Evolutionary conservation across 2,329 filamentous ascomycete species (phyloP), one percentile per base, ranked within the genome.

Genomic region (Trematosphaeria pertusa): DNA sequence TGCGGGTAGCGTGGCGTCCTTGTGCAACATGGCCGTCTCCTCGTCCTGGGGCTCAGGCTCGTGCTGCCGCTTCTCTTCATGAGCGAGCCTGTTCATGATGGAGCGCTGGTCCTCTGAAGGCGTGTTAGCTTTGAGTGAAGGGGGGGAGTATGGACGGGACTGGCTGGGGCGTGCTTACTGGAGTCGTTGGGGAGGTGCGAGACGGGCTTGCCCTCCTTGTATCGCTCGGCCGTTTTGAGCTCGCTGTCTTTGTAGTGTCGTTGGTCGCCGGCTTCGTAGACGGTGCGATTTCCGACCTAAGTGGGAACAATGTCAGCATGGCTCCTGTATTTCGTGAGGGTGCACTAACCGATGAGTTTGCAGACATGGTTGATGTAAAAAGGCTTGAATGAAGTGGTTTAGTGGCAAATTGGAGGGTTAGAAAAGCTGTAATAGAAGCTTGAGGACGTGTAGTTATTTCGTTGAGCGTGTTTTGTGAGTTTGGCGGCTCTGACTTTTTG

Each of bases 221-320:
- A 94, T 50, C 84, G 80, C 40, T 82, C 75, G 15, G 79, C 76
- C 18, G 24, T 28, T 28, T 79, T 72, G 32, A 79, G 73, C 51
- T 81, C 75, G 2, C 81, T 78, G 48, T 81, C 67, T 52, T 83
- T 81, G 52, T 74, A 69, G 69, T 85, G 90, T 62, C 83, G 81
- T 73, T 94, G 89, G 74, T 94, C 89, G 48, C 85, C 87, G 46
- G 81, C 86, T 75, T 92, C 87, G 75, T 94, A 92, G 69, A 90
- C 75, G 50, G 73, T 70, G 54, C 74, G 63, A 69, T 77, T 80
- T 59, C 89, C 89, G 67, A 93, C 87, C n/a, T n/a, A n/a, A n/a
- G n/a, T n/a, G n/a, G n/a, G n/a, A n/a, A n/a, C n/a, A n/a, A n/a
- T n/a, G n/a, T n/a, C n/a, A n/a, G n/a, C n/a, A n/a, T n/a, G n/a